Evolutionary conservation across 2,329 filamentous ascomycete species (phyloP).

Genomic region (Orbilia blumenaviensis): DNA sequence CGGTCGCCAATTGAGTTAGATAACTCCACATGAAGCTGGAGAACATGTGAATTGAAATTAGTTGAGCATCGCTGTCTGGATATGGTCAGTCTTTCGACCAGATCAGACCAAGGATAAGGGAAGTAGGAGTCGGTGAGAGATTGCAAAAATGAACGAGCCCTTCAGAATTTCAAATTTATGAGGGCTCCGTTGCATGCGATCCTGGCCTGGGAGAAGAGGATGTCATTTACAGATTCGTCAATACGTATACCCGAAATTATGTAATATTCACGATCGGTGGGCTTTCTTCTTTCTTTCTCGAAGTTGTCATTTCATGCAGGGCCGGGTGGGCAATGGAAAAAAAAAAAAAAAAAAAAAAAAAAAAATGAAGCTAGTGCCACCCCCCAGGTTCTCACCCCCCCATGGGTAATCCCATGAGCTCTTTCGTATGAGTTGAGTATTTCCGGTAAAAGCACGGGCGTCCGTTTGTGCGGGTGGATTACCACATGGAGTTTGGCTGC

Average conservation of each 20-base stretch:
- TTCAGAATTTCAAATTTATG: neutral
- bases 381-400: constrained; percentile 43
- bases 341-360: neutral
- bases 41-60: constrained; percentile 2
- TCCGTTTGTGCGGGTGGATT: constrained; percentile 50
- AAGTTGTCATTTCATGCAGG: constrained; percentile 29
- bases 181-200: constrained; percentile 1
- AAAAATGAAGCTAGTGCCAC: neutral
- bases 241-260: constrained; percentile 53
- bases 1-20: constrained; percentile 15
- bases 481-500: constrained; percentile 46
- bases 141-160: constrained; percentile 17
- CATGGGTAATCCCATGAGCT: constrained; percentile 21
- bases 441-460: constrained; percentile 54
- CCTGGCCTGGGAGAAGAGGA: no score
- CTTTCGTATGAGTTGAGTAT: constrained; percentile 53
- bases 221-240: neutral
- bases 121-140: neutral
- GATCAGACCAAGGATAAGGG: neutral
- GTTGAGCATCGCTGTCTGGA: neutral
- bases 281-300: constrained; percentile 20
- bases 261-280: constrained; percentile 29
- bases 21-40: constrained; percentile 33
- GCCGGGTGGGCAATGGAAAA: neutral
- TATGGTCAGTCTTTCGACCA: neutral